Percentiles rank a stretch among this genome's conserved stretches.
Conservation (phyloP, 2,329 filamentous ascomycete species). For the Verticillium isaacii region DNA sequence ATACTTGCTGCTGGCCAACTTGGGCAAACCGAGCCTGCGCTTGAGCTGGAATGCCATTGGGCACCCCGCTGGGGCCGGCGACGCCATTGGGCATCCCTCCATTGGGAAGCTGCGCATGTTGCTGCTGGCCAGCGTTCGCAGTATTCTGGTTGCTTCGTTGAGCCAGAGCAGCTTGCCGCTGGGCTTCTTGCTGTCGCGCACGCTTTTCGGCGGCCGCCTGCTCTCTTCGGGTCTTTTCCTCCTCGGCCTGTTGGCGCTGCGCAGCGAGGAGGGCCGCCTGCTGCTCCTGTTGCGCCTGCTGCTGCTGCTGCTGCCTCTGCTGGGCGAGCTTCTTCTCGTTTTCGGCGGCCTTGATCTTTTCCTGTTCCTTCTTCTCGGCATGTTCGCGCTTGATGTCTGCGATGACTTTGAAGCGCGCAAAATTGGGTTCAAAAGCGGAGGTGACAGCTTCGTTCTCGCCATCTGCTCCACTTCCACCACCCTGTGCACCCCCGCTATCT, state of each 20-base stretch:
- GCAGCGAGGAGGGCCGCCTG: constrained; percentile 33
- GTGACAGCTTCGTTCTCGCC: constrained; percentile 68
- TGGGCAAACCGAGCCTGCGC: constrained; percentile 46
- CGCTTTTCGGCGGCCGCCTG: constrained; percentile 22
- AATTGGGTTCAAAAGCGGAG: constrained; percentile 76
- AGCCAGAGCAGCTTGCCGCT: constrained; percentile 13
- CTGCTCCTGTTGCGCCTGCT: constrained; percentile 41
- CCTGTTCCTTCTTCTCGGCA: constrained; percentile 70
- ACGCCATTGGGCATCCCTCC: constrained; percentile 32
- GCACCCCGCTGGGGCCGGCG: constrained; percentile 26
- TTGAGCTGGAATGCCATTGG: constrained; percentile 36
- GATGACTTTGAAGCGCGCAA: constrained; percentile 88
- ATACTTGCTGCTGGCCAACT: constrained; percentile 58
- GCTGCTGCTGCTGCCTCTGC: constrained; percentile 37
- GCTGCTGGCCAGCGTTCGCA: constrained; percentile 17
- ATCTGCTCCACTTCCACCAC: constrained; percentile 56
- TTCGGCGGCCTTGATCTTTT: constrained; percentile 64
- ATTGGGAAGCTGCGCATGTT: constrained; percentile 15
- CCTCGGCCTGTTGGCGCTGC: constrained; percentile 40
- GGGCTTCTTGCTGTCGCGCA: constrained; percentile 18
- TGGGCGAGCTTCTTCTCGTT: constrained; percentile 49
- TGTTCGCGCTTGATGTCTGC: constrained; percentile 77
- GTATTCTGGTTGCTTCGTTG: constrained; percentile 17
- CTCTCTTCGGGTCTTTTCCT: constrained; percentile 34
- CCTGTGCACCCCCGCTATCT: constrained; percentile 50